Evolutionary conservation across 1,284 basidiomycete genomes (phyloP).

Genomic region (Apiotrichum veenhuisii): DNA sequence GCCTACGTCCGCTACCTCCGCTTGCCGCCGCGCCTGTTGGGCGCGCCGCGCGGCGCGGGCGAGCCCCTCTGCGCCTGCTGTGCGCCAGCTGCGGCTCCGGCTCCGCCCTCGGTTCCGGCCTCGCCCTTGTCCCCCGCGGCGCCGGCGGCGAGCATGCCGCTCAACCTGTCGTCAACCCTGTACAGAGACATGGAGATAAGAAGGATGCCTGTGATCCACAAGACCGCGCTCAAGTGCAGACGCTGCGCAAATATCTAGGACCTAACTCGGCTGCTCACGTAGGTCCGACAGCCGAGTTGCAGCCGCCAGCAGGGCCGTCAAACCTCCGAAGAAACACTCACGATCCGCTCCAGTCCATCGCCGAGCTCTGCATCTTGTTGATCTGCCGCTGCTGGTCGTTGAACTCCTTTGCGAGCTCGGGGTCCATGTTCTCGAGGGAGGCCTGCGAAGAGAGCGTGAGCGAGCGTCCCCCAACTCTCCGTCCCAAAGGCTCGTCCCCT

Average conservation of each 20-base stretch:
- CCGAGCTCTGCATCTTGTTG: constrained; percentile 54
- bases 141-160: constrained; percentile 4
- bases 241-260: no score
- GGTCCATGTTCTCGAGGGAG: constrained; percentile 61
- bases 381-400: constrained; percentile 65
- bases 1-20: constrained; percentile 4
- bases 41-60: background rate
- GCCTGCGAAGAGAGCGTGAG: constrained; percentile 54
- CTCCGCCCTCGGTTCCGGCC: no score
- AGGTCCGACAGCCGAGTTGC: no score
- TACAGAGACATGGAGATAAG: no score
- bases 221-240: no score
- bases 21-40: constrained; percentile 13
- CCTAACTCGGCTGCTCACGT: background rate
- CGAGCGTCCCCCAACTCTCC: no score
- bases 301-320: no score
- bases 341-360: constrained; percentile 41
- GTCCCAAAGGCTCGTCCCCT: no score
- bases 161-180: constrained; percentile 9
- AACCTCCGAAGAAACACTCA: no score
- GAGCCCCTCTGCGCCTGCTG: background rate
- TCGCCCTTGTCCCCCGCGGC: background rate
- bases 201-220: no score
- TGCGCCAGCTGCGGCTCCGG: background rate
- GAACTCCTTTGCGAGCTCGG: constrained; percentile 67